Conservation (phyloP, 1,284 basidiomycete species). For the Ganoderma lingzhi region DNA sequence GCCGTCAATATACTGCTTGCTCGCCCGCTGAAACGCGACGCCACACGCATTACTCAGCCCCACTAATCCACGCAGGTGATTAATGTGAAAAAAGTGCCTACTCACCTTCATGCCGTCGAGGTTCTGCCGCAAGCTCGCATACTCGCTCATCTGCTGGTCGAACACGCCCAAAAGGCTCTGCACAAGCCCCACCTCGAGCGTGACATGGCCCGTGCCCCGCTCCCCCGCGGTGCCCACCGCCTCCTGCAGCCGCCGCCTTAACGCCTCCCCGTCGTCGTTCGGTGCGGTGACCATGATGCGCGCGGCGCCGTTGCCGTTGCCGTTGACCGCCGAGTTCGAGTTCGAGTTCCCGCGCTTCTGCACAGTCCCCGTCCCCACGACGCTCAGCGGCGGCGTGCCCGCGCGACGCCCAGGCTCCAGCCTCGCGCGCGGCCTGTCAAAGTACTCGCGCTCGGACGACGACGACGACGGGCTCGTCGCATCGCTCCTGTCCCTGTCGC, state of each 20-base stretch:
- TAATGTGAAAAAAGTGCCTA: constrained; percentile 17
- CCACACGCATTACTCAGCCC: constrained; percentile 7
- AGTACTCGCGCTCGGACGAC: constrained; percentile 26
- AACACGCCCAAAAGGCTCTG: constrained; percentile 77
- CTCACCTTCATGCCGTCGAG: constrained; percentile 89
- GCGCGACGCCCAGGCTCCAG: constrained; percentile 18
- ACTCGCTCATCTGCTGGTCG: constrained; percentile 72
- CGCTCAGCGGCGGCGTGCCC: constrained; percentile 24
- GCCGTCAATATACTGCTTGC: constrained; percentile 92
- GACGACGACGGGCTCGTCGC: constrained; percentile 26
- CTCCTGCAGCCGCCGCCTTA: constrained; percentile 63
- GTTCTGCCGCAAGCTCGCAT: constrained; percentile 74
- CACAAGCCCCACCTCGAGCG: constrained; percentile 79
- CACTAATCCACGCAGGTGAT: background rate
- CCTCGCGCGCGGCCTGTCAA: constrained; percentile 19
- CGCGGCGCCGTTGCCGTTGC: constrained; percentile 22
- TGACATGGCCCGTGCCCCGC: constrained; percentile 68
- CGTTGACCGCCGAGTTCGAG: constrained; percentile 29
- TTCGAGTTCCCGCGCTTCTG: constrained; percentile 32
- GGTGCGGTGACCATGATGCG: constrained; percentile 59
- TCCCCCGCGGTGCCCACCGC: constrained; percentile 71
- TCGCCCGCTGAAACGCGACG: constrained; percentile 67
- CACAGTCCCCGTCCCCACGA: constrained; percentile 7
- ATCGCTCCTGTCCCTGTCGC: constrained; percentile 12
- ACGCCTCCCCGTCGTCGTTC: constrained; percentile 50